These are phyloP conservation scores for Cardiosporidium cionae DNA, from an alignment of 169 alveolate species.

Conservation along the genomic window DNA sequence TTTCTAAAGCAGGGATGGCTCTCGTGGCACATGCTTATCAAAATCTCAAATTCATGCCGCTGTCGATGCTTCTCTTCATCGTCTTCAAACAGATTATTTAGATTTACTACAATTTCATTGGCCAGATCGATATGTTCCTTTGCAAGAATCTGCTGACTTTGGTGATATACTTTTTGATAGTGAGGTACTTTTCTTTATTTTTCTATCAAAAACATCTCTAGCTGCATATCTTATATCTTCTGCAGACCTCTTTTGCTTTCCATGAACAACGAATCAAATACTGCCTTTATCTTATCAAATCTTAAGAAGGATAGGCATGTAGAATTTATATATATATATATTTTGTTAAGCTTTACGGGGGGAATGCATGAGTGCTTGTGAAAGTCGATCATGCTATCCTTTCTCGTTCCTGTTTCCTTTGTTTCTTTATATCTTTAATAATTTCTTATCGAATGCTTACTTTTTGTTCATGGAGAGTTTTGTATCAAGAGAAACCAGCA, in stretches of 20 bases:
- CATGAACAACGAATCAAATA: not conserved
- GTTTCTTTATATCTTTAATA: not conserved
- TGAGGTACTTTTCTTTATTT: not conserved
- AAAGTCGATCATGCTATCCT: not conserved
- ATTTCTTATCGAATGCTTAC: not conserved
- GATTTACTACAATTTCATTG: slow-evolving; percentile 69
- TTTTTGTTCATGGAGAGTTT: not conserved
- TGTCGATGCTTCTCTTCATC: slow-evolving; percentile 50
- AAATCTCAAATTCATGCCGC: slow-evolving; percentile 44
- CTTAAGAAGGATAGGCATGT: not conserved
- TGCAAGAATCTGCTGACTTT: slow-evolving; percentile 56
- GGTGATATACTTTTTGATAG: slow-evolving; percentile 53
- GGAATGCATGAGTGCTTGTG: not conserved
- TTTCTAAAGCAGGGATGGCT: too few relatives aligned
- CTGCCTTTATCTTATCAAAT: not conserved
- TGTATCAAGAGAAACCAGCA: slow-evolving; percentile 8
- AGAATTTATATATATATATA: not conserved
- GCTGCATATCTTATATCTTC: not conserved
- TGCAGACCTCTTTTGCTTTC: not conserved
- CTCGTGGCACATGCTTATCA: slow-evolving; percentile 31
- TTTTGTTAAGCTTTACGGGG: not conserved
- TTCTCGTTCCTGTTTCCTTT: not conserved
- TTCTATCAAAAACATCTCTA: not conserved
- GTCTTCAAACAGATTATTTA: slow-evolving; percentile 55
- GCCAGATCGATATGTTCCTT: slow-evolving; percentile 71